These are phyloP conservation scores for Zygosaccharomyces siamensis DNA, from an alignment of 805 yeast species.

Conservation along the genomic window DNA sequence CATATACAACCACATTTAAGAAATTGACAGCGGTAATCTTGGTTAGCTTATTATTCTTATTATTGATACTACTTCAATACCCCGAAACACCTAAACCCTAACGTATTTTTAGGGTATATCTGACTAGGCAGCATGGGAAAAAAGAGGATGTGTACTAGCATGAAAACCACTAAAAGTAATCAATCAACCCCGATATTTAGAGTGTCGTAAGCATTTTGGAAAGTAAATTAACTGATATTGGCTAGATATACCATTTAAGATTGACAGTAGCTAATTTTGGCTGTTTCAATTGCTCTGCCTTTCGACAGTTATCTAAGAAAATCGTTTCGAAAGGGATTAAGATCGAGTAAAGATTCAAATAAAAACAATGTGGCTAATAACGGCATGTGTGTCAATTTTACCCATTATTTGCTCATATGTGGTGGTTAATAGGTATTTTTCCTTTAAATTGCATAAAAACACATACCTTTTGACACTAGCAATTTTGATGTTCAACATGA, in stretches of 20 bases:
- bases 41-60: not conserved
- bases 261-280: not conserved
- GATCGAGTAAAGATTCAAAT: not conserved
- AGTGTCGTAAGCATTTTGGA: not conserved
- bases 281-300: not conserved
- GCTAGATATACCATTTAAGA: not conserved
- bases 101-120: not conserved
- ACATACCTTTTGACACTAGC: constrained; percentile 23
- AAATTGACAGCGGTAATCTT: not conserved
- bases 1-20: not conserved
- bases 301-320: not conserved
- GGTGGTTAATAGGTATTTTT: constrained; percentile 27
- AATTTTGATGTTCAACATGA: constrained; percentile 25
- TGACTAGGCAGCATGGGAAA: not conserved
- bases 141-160: not conserved
- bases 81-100: not conserved
- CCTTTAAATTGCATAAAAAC: constrained; percentile 29
- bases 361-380: constrained; percentile 12
- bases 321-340: not conserved
- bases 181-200: not conserved
- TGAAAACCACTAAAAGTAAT: not conserved
- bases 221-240: not conserved
- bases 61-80: not conserved
- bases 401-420: constrained; percentile 15
- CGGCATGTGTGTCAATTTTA: constrained; percentile 4